Percentiles rank a stretch among this genome's conserved stretches.
Evolutionary conservation across 2,329 filamentous ascomycete species (phyloP).

Genomic region (Talaromyces sp.): DNA sequence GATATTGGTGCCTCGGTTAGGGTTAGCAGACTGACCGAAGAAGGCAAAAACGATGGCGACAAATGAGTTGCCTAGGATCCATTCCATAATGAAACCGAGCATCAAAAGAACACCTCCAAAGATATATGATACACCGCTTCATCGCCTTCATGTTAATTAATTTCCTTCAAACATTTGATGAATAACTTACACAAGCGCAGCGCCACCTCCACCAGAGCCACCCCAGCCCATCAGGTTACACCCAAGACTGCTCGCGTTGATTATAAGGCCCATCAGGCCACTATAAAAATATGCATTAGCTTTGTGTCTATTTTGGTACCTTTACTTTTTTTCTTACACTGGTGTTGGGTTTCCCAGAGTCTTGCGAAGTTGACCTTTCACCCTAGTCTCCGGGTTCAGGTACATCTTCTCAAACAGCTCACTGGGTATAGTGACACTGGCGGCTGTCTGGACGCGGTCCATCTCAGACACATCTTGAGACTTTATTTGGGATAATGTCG

Average conservation of each 20-base stretch:
- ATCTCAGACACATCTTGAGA: not conserved
- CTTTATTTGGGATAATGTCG: not conserved
- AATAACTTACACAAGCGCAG: not conserved
- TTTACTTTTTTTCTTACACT: not conserved
- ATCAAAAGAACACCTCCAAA: not conserved
- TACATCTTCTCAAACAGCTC: not conserved
- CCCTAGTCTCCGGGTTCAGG: not conserved
- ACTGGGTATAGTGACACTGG: not conserved
- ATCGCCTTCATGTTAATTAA: not conserved
- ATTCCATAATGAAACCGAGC: not conserved
- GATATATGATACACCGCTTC: not conserved
- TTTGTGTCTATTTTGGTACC: not conserved
- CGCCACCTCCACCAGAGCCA: not conserved
- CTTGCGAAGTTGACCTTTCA: not conserved
- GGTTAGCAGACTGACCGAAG: not conserved
- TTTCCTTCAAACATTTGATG: not conserved
- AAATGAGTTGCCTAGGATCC: not conserved
- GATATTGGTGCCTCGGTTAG: not conserved
- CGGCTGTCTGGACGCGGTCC: not conserved
- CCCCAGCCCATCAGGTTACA: not conserved
- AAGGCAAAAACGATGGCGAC: not conserved
- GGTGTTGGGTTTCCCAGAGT: not conserved
- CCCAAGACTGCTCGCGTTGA: not conserved
- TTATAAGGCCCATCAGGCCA: not conserved
- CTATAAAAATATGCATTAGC: not conserved